Evolutionary conservation across 2,329 filamentous ascomycete species (phyloP).

Genomic region (Escovopsis sp.): DNA sequence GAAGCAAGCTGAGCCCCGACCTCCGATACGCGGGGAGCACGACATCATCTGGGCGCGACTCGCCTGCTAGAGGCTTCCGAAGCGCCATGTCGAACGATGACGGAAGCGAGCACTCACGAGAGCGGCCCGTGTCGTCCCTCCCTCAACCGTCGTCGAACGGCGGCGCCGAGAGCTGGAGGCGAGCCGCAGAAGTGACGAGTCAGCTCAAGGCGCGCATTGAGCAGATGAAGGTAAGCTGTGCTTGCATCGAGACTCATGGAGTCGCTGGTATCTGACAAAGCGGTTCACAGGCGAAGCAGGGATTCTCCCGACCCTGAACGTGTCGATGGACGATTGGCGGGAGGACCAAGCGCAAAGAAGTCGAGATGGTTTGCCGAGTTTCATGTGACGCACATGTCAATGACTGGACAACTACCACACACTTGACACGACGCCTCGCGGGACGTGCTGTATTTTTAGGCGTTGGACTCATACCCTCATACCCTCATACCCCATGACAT

Average conservation of each 20-base stretch:
- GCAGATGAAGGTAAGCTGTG: constrained; percentile 68
- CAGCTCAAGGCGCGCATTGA: constrained; percentile 95
- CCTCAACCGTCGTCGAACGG: constrained; percentile 20
- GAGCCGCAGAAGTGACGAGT: constrained; percentile 93
- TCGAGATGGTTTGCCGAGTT: not conserved
- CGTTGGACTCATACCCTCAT: constrained; percentile 21
- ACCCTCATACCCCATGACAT: constrained; percentile 11
- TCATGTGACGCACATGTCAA: constrained; percentile 2
- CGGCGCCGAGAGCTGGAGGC: constrained; percentile 74
- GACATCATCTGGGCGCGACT: constrained; percentile 41
- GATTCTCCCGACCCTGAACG: constrained; percentile 15
- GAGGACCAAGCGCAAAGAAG: constrained; percentile 1
- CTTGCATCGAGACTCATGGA: not conserved
- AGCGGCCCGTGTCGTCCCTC: constrained; percentile 22
- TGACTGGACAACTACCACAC: constrained; percentile 1
- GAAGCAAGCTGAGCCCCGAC: constrained; percentile 42
- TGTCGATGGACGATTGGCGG: constrained; percentile 1
- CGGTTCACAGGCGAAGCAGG: constrained; percentile 13
- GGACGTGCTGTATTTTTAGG: constrained; percentile 14
- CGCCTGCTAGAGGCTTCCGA: constrained; percentile 42
- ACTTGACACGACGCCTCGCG: not conserved
- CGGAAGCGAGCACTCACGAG: constrained; percentile 15
- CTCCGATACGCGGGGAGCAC: constrained; percentile 35
- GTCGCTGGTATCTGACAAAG: constrained; percentile 1
- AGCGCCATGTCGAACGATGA: constrained; percentile 21